A percentile compares a stretch with the other conserved stretches of the same genome.
These are phyloP conservation scores for Candida jianshihensis DNA, from an alignment of 805 yeast genomes.

Conservation along the genomic window DNA sequence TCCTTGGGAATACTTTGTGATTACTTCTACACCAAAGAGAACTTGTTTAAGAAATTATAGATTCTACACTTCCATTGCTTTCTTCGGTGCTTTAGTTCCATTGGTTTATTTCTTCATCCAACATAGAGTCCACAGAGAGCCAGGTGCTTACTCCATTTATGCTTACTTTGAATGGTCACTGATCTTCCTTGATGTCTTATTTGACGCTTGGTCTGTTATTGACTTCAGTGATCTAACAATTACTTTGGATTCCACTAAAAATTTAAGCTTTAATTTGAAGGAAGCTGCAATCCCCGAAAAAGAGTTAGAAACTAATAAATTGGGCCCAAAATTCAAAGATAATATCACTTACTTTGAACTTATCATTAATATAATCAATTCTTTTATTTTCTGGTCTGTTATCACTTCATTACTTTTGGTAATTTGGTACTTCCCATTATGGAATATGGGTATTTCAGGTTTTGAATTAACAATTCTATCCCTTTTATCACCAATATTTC, in stretches of 20 bases:
- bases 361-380: slow-evolving; percentile 45
- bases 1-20: slow-evolving; percentile 79
- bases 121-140: slow-evolving; percentile 77
- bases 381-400: slow-evolving; percentile 81
- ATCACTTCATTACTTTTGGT: slow-evolving; percentile 75
- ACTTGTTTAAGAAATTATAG: slow-evolving; percentile 45
- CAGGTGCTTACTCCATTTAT: slow-evolving; percentile 95
- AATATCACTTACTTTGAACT: slow-evolving; percentile 29
- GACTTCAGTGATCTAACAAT: slow-evolving; percentile 67
- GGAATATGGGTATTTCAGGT: slow-evolving; percentile 98
- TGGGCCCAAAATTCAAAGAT: slow-evolving; percentile 18
- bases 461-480: slow-evolving; percentile 69
- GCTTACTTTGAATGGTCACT: slow-evolving; percentile 94
- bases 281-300: slow-evolving; percentile 3
- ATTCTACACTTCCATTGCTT: slow-evolving; percentile 45
- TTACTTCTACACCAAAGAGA: slow-evolving; percentile 44
- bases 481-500: slow-evolving; percentile 51
- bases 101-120: slow-evolving; percentile 84
- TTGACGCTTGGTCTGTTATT: slow-evolving; percentile 69
- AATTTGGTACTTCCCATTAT: slow-evolving; percentile 95
- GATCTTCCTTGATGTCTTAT: slow-evolving; percentile 74
- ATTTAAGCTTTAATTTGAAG: slow-evolving; percentile 13
- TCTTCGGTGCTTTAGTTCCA: slow-evolving; percentile 73
- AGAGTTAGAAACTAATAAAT: slow-evolving; percentile 1
- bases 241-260: slow-evolving; percentile 14